Conservation (phyloP, 2,329 filamentous ascomycete genomes). For the Chaetomium olivaceum region DNA sequence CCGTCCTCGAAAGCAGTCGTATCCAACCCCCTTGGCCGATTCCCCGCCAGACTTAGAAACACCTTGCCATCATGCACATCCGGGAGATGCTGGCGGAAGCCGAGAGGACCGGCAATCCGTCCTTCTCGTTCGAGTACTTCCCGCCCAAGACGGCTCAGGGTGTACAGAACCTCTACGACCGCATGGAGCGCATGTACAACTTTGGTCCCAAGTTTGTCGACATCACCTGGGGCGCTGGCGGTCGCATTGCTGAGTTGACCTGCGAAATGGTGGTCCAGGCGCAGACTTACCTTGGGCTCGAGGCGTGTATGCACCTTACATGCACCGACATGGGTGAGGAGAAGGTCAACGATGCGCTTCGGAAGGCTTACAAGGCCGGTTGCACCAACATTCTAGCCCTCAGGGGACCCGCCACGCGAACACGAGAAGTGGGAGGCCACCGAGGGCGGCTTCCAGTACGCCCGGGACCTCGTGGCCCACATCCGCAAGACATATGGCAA, state of each 20-base stretch:
- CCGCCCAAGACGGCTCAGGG: slow-evolving; percentile 96
- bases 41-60: slow-evolving; percentile 2
- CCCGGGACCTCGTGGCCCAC: slow-evolving; percentile 78
- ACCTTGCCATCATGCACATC: slow-evolving; percentile 79
- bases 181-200: slow-evolving; percentile 98
- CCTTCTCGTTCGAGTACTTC: slow-evolving; percentile 99
- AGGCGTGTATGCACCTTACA: slow-evolving; percentile 98
- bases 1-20: not conserved
- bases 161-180: slow-evolving; percentile 98
- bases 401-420: slow-evolving; percentile 87
- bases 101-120: slow-evolving; percentile 74
- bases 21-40: not conserved
- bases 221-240: slow-evolving; percentile 97
- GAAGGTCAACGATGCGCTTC: slow-evolving; percentile 85
- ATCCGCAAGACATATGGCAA: slow-evolving; percentile 77
- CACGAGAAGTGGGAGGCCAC: slow-evolving; percentile 90
- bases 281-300: slow-evolving; percentile 90
- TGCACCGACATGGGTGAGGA: slow-evolving; percentile 97
- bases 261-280: slow-evolving; percentile 97
- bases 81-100: slow-evolving; percentile 84
- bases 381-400: slow-evolving; percentile 97
- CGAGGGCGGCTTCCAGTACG: slow-evolving; percentile 86
- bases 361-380: slow-evolving; percentile 86
- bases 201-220: slow-evolving; percentile 95
- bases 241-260: slow-evolving; percentile 85